Evolutionary conservation across 352 stramenopile species (phyloP).

Genomic region (Discostella stelligera): DNA sequence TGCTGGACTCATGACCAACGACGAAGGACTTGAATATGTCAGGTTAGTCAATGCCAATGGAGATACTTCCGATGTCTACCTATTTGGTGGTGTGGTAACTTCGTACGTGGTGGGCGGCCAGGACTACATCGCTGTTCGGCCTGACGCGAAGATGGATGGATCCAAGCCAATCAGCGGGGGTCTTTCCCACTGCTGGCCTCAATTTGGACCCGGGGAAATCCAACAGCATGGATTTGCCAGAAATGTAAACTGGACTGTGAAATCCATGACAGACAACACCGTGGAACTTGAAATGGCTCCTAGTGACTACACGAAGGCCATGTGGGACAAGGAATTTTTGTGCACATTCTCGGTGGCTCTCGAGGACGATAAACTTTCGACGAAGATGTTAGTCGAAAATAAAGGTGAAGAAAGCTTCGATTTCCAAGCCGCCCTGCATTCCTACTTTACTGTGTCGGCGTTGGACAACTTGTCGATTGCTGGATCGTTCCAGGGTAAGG

Average conservation of each 20-base stretch:
- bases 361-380: constrained; percentile 76
- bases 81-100: constrained; percentile 78
- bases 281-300: constrained; percentile 77
- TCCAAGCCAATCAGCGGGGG: constrained; percentile 83
- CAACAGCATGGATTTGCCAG: constrained; percentile 84
- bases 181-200: constrained; percentile 82
- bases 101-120: constrained; percentile 73
- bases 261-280: constrained; percentile 62
- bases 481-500: constrained; percentile 81
- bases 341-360: constrained; percentile 78
- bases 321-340: constrained; percentile 84
- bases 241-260: constrained; percentile 82
- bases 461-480: constrained; percentile 79
- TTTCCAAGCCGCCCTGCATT: constrained; percentile 83
- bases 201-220: constrained; percentile 82
- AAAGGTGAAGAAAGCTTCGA: constrained; percentile 79
- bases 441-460: constrained; percentile 82
- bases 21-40: constrained; percentile 76
- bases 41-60: constrained; percentile 60
- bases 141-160: constrained; percentile 85
- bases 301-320: constrained; percentile 82
- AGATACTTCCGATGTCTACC: constrained; percentile 71
- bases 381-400: constrained; percentile 81
- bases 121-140: constrained; percentile 83
- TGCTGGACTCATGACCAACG: constrained; percentile 72